These are phyloP conservation scores for Candida gorgasii DNA, from an alignment of 805 yeast species.

Conservation along the genomic window DNA sequence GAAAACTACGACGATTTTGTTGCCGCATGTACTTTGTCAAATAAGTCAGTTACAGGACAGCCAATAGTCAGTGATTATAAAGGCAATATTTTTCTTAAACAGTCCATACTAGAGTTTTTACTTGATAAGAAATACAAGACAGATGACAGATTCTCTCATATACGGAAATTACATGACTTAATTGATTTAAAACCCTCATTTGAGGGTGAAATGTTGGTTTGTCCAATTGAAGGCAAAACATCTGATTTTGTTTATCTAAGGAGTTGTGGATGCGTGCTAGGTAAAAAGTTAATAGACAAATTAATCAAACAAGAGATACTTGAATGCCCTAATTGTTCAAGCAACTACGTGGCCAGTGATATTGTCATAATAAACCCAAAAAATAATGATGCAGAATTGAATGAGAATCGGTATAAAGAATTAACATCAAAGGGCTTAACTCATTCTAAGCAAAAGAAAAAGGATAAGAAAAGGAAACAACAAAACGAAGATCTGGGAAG, in stretches of 20 bases:
- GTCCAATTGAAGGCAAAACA: slow-evolving; percentile 29
- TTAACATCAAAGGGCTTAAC: slow-evolving; percentile 16
- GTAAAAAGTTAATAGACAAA: slow-evolving; percentile 24
- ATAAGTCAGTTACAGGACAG: slow-evolving; percentile 35
- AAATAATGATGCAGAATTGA: slow-evolving; percentile 9
- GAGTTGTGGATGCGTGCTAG: slow-evolving; percentile 41
- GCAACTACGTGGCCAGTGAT: slow-evolving; percentile 25
- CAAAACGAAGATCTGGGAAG: background rate
- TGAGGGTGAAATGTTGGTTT: slow-evolving; percentile 22
- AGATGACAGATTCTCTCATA: slow-evolving; percentile 20
- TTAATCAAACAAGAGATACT: slow-evolving; percentile 13
- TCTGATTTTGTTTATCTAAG: slow-evolving; percentile 31
- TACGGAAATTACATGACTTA: slow-evolving; percentile 26
- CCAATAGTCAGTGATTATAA: slow-evolving; percentile 68
- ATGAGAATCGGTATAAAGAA: slow-evolving; percentile 14
- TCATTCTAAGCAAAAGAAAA: slow-evolving; percentile 26
- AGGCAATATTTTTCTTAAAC: slow-evolving; percentile 69
- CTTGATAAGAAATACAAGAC: slow-evolving; percentile 33
- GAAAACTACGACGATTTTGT: slow-evolving; percentile 13
- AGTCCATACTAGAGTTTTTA: slow-evolving; percentile 57
- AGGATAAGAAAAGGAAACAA: slow-evolving; percentile 5
- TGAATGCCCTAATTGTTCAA: slow-evolving; percentile 35
- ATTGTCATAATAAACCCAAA: slow-evolving; percentile 34
- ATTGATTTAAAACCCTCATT: slow-evolving; percentile 25
- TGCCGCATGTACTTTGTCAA: slow-evolving; percentile 45